Conservation (phyloP, 2,329 filamentous ascomycete species). For the Cladosporium cucumerinum region DNA sequence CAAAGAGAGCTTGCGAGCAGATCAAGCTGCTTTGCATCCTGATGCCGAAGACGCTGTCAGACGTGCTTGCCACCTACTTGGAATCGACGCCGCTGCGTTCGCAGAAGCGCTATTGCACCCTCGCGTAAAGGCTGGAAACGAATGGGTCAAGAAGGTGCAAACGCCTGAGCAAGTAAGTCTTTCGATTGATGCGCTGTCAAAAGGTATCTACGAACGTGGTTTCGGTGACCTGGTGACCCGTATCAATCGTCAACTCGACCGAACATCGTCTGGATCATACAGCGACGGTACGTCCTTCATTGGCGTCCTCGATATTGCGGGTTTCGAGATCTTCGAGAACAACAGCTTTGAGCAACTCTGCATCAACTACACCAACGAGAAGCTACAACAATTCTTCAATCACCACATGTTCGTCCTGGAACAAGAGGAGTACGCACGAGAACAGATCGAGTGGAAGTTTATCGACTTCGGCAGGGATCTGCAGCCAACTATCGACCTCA, state of each 20-base stretch:
- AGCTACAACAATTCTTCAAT: conserved; percentile 98
- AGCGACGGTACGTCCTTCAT: conserved; percentile 93
- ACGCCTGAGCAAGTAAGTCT: conserved; percentile 94
- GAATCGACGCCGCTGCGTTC: conserved; percentile 81
- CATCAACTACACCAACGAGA: conserved; percentile 99
- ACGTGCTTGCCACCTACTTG: conserved; percentile 78
- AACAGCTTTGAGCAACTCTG: conserved; percentile 99
- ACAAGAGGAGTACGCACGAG: conserved; percentile 94
- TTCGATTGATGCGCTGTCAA: conserved; percentile 83
- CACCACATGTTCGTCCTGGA: conserved; percentile 99
- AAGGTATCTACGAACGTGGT: conserved; percentile 94
- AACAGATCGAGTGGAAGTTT: conserved; percentile 99
- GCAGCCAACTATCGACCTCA: conserved; percentile 95
- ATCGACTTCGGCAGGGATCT: conserved; percentile 97
- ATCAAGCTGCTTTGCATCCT: conserved; percentile 78
- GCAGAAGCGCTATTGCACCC: conserved; percentile 89
- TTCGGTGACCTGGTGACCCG: conserved; percentile 89
- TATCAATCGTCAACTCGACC: conserved; percentile 88
- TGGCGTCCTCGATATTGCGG: conserved; percentile 96
- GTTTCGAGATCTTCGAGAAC: conserved; percentile 96
- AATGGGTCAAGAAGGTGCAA: conserved; percentile 98
- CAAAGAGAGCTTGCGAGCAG: conserved; percentile 85
- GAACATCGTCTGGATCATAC: conserved; percentile 64
- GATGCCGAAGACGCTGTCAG: conserved; percentile 73
- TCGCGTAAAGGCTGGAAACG: conserved; percentile 87